Evolutionary conservation across 2,329 filamentous ascomycete genomes (phyloP).

Genomic region (Pseudogymnoascus sp.): DNA sequence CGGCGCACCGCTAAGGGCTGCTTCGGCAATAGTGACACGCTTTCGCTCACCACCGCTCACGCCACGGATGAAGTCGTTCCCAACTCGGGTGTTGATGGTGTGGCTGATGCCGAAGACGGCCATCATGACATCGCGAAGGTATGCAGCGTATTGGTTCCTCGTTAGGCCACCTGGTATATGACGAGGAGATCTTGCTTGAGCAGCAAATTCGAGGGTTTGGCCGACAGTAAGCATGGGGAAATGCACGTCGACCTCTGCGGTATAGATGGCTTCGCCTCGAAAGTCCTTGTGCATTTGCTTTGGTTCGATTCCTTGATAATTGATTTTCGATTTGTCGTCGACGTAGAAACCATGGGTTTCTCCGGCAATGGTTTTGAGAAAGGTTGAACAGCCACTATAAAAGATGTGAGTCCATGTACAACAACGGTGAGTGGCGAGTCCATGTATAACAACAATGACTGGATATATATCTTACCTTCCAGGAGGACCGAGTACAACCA

Average conservation of each 20-base stretch:
- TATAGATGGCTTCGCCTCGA: constrained; percentile 32
- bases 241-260: constrained; percentile 60
- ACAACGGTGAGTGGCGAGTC: not conserved
- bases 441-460: no score
- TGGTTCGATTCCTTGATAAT: constrained; percentile 47
- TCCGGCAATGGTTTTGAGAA: constrained; percentile 47
- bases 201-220: constrained; percentile 62
- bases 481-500: constrained; percentile 59
- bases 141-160: constrained; percentile 39
- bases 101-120: constrained; percentile 62
- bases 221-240: constrained; percentile 65
- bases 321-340: constrained; percentile 41
- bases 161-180: constrained; percentile 51
- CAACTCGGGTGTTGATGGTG: constrained; percentile 60
- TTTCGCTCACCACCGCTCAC: constrained; percentile 64
- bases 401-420: not conserved
- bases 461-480: constrained; percentile 27
- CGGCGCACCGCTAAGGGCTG: constrained; percentile 48
- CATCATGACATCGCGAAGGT: constrained; percentile 33
- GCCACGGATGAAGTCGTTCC: constrained; percentile 55
- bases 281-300: constrained; percentile 47
- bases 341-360: constrained; percentile 49
- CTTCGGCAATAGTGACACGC: constrained; percentile 75
- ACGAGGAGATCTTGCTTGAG: constrained; percentile 57
- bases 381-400: constrained; percentile 50